A percentile compares a stretch with the other conserved stretches of the same genome.
phyloP scores from a whole-genome alignment of 495 filamentous ascomycete species.

The Hypoxylon lienhwacheense region DNA sequence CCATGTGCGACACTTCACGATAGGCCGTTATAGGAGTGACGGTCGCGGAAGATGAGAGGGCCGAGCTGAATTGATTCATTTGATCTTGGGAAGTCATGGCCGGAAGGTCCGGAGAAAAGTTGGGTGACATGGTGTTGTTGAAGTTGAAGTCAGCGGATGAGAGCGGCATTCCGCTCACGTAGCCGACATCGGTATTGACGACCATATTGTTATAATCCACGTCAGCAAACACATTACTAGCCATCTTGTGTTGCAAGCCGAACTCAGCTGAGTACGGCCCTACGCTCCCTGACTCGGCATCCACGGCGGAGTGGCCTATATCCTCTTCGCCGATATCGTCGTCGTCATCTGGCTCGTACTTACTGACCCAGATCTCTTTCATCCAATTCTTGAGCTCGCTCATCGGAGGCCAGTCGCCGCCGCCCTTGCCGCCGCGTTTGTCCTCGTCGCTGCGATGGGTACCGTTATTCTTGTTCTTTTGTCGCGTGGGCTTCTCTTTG shows the following conservation, averaged over 20 bases:
- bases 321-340: constrained; percentile 44
- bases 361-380: constrained; percentile 60
- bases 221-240: constrained; percentile 28
- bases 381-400: constrained; percentile 81
- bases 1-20: constrained; percentile 28
- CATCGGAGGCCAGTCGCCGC: constrained; percentile 83
- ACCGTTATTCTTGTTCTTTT: constrained; percentile 43
- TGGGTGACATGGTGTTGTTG: constrained; percentile 24
- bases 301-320: constrained; percentile 24
- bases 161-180: constrained; percentile 42
- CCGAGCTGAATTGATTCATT: constrained; percentile 41
- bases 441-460: constrained; percentile 46
- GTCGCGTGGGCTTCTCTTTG: constrained; percentile 50
- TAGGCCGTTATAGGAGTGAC: constrained; percentile 43
- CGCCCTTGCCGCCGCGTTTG: constrained; percentile 78
- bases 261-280: constrained; percentile 27
- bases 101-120: constrained; percentile 25
- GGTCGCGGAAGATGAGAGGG: constrained; percentile 46
- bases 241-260: constrained; percentile 30
- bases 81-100: constrained; percentile 28
- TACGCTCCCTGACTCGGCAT: constrained; percentile 11
- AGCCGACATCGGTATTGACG: constrained; percentile 33
- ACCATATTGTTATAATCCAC: constrained; percentile 34
- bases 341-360: constrained; percentile 38
- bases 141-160: constrained; percentile 46